A percentile compares a stretch with the other conserved stretches of the same genome.
Evolutionary conservation across 2,329 filamentous ascomycete species (phyloP).

Genomic region (Lachnellula subtilissima): DNA sequence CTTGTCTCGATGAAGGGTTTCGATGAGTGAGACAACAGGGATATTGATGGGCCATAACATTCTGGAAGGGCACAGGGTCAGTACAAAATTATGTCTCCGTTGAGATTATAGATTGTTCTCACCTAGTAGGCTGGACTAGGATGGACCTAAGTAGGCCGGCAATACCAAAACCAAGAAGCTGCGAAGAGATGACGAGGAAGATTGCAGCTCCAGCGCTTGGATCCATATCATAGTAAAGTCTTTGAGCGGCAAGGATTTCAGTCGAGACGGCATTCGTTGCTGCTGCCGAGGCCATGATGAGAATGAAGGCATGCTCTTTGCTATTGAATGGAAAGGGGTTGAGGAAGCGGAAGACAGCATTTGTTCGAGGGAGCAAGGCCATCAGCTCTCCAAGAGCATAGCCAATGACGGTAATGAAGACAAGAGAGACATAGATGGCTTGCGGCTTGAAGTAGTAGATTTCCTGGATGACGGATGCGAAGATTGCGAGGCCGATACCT

Average conservation of each 20-base stretch:
- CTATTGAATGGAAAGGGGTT: conserved; percentile 37
- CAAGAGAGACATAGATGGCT: conserved; percentile 38
- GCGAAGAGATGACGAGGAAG: conserved; percentile 54
- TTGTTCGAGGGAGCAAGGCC: conserved; percentile 35
- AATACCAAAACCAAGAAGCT: conserved; percentile 59
- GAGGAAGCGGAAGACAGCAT: conserved; percentile 33
- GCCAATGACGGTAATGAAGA: conserved; percentile 40
- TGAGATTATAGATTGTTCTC: neutral
- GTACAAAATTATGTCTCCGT: no score
- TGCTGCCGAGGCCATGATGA: conserved; percentile 66
- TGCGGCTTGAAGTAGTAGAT: conserved; percentile 46
- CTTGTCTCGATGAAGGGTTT: conserved; percentile 36
- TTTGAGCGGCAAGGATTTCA: conserved; percentile 41
- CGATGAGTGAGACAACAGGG: conserved; percentile 34
- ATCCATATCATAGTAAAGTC: conserved; percentile 38
- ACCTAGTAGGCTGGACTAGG: conserved; percentile 37
- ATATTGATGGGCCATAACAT: conserved; percentile 33
- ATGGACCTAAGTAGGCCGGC: conserved; percentile 55
- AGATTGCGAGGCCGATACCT: conserved; percentile 32
- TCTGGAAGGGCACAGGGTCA: neutral
- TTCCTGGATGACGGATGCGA: conserved; percentile 36
- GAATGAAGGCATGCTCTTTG: conserved; percentile 39
- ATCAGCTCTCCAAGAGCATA: conserved; percentile 40
- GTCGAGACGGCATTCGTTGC: conserved; percentile 48
- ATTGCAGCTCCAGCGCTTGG: conserved; percentile 51